phyloP scores from a whole-genome alignment of 2,329 filamentous ascomycete genomes.

The Cladosporium phlei region DNA sequence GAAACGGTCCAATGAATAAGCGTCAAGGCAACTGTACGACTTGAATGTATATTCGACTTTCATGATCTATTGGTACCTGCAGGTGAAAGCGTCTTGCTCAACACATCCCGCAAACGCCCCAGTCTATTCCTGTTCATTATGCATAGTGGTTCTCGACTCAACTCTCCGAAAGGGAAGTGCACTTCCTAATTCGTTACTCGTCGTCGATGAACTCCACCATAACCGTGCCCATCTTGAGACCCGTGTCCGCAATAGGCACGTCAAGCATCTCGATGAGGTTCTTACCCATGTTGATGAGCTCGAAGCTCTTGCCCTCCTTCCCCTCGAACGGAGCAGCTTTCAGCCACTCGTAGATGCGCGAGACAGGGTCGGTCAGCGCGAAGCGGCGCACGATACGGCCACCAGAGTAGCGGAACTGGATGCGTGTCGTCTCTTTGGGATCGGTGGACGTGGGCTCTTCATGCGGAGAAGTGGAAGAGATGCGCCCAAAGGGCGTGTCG shows the following conservation, averaged over 20 bases:
- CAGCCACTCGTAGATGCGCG: slow-evolving; percentile 90
- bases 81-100: neutral
- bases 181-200: slow-evolving; percentile 13
- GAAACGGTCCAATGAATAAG: too few relatives aligned
- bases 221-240: slow-evolving; percentile 85
- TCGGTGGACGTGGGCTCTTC: slow-evolving; percentile 65
- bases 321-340: slow-evolving; percentile 82
- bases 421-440: slow-evolving; percentile 68
- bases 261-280: slow-evolving; percentile 76
- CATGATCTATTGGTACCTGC: neutral
- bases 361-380: slow-evolving; percentile 66
- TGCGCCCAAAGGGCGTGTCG: slow-evolving; percentile 57
- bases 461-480: slow-evolving; percentile 69
- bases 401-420: slow-evolving; percentile 84
- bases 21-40: neutral
- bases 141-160: neutral
- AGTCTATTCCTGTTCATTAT: slow-evolving; percentile 11
- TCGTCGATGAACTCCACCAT: slow-evolving; percentile 74
- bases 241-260: slow-evolving; percentile 68
- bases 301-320: slow-evolving; percentile 73
- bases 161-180: neutral
- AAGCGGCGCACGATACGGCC: slow-evolving; percentile 89
- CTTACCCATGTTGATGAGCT: slow-evolving; percentile 80
- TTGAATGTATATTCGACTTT: slow-evolving; percentile 1
- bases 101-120: neutral